Conservation (phyloP, 2,329 filamentous ascomycete genomes). For the Exserohilum rostratum region DNA sequence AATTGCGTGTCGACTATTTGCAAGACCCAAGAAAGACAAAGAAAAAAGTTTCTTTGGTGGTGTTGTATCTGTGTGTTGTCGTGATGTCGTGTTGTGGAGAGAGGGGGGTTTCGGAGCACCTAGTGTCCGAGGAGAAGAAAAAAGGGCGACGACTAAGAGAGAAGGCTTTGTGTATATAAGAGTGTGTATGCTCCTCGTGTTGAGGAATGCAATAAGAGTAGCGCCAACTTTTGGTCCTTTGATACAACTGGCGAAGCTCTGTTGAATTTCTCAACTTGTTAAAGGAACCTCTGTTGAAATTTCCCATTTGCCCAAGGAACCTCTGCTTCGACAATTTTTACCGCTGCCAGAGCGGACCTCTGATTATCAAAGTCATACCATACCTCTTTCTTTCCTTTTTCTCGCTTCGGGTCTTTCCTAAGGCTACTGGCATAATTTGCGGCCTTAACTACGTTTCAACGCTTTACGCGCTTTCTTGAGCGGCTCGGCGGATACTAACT, state of each 20-base stretch:
- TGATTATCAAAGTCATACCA: not conserved
- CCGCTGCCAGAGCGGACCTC: slow-evolving; percentile 13
- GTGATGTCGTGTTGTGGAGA: no score
- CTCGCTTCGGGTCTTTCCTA: not conserved
- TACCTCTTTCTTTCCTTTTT: not conserved
- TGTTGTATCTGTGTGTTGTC: no score
- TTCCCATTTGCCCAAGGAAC: no score
- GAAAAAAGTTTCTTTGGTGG: not conserved
- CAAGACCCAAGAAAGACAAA: not conserved
- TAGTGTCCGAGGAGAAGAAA: no score
- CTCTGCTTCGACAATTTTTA: slow-evolving; percentile 13
- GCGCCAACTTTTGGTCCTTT: slow-evolving; percentile 12
- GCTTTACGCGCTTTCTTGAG: no score
- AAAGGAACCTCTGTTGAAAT: slow-evolving; percentile 26
- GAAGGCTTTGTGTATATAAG: no score
- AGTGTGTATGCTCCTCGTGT: no score
- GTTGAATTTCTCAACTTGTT: slow-evolving; percentile 12
- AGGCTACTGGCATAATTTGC: no score
- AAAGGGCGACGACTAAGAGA: no score
- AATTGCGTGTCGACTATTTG: not conserved
- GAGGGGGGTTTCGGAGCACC: not conserved
- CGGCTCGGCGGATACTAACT: no score
- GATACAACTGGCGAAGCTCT: slow-evolving; percentile 32
- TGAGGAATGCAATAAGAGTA: no score
- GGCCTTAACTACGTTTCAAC: no score